Conservation (phyloP, 805 yeast genomes). For the Kuraishia ogatae region DNA sequence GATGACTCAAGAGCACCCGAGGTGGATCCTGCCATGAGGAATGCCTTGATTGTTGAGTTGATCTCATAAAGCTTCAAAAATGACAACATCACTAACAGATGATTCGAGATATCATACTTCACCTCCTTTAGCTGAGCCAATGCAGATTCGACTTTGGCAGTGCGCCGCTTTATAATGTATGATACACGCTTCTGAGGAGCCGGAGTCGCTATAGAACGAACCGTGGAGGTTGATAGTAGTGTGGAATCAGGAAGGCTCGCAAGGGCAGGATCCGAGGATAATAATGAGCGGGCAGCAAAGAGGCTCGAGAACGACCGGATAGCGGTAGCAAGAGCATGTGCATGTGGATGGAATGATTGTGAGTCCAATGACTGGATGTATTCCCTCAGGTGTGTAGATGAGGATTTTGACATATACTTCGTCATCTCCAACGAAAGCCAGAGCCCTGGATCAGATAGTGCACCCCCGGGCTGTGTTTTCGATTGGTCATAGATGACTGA, state of each 20-base stretch:
- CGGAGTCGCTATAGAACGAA: not conserved
- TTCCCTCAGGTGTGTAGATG: not conserved
- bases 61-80: not conserved
- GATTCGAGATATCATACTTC: not conserved
- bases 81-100: not conserved
- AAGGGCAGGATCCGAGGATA: not conserved
- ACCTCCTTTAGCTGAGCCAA: not conserved
- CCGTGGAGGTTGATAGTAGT: not conserved
- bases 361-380: not conserved
- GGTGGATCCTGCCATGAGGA: not conserved
- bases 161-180: not conserved
- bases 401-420: not conserved
- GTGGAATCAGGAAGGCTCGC: not conserved
- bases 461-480: not conserved
- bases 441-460: not conserved
- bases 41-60: not conserved
- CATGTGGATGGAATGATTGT: no score
- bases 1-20: not conserved
- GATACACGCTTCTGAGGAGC: not conserved
- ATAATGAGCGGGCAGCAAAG: not conserved
- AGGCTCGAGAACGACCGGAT: not conserved
- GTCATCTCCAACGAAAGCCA: not conserved
- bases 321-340: not conserved
- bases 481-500: no score
- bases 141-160: not conserved